These are phyloP conservation scores for Tremella fuciformis DNA, from an alignment of 768 basidiomycete species.

Conservation along the genomic window DNA sequence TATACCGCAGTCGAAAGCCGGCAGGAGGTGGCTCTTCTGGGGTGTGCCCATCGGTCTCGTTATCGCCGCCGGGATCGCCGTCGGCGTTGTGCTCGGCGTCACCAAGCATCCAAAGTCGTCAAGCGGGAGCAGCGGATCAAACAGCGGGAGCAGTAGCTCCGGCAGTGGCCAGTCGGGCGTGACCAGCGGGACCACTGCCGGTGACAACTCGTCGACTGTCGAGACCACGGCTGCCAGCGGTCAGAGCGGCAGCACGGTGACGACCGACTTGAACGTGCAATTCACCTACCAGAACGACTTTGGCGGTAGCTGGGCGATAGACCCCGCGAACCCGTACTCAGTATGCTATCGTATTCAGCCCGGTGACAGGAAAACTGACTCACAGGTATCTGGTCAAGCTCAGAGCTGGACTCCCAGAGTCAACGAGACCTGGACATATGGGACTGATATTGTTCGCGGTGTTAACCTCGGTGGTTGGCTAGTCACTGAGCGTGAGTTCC, in stretches of 20 bases:
- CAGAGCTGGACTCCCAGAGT: constrained; percentile 49
- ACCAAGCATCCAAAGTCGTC: constrained; percentile 7
- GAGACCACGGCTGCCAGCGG: constrained; percentile 29
- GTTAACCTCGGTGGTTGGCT: constrained; percentile 50
- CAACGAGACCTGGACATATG: constrained; percentile 47
- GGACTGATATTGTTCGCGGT: constrained; percentile 42
- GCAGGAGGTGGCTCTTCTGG: constrained; percentile 34
- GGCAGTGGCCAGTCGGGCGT: constrained; percentile 10
- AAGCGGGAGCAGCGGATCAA: constrained; percentile 4
- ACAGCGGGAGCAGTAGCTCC: constrained; percentile 8
- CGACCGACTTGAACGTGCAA: constrained; percentile 35
- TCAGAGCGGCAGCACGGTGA: constrained; percentile 34
- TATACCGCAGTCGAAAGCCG: constrained; percentile 19
- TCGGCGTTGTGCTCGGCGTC: constrained; percentile 37
- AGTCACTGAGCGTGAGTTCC: constrained; percentile 35
- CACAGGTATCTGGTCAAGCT: constrained; percentile 42
- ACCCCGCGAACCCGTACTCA: constrained; percentile 39
- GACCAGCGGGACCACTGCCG: constrained; percentile 6
- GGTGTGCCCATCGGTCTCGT: constrained; percentile 36
- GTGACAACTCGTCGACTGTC: constrained; percentile 16
- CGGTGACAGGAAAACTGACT: not conserved
- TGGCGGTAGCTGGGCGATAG: constrained; percentile 49
- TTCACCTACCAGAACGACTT: constrained; percentile 48
- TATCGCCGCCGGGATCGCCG: constrained; percentile 37
- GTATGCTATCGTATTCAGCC: constrained; percentile 13